Percentiles rank a stretch among this genome's conserved stretches.
Conservation (phyloP, 768 basidiomycete genomes). For the Amanita pallidorosea region DNA sequence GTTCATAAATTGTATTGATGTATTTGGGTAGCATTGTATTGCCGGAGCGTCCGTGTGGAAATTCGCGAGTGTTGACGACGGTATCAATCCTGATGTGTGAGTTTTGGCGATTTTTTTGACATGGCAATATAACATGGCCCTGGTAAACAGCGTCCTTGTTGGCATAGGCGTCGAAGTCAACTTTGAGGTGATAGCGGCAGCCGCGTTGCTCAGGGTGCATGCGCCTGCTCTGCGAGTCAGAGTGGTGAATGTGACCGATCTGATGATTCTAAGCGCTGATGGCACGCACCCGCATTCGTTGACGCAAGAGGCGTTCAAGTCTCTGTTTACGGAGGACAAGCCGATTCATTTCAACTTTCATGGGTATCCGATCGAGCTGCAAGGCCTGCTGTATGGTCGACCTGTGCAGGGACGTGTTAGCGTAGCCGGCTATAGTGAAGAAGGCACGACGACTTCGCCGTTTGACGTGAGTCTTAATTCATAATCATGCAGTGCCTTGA, state of each 20-base stretch:
- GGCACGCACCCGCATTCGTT: constrained; percentile 74
- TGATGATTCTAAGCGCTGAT: constrained; percentile 68
- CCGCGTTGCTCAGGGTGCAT: constrained; percentile 61
- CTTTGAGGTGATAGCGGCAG: constrained; percentile 82
- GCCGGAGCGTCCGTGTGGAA: constrained; percentile 86
- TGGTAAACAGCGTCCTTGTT: constrained; percentile 58
- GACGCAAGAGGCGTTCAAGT: constrained; percentile 45
- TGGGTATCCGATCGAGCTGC: constrained; percentile 65
- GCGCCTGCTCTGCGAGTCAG: constrained; percentile 69
- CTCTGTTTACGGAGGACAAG: constrained; percentile 62
- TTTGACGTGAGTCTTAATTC: constrained; percentile 42
- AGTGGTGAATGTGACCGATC: constrained; percentile 83
- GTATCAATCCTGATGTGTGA: constrained; percentile 62
- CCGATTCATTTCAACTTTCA: constrained; percentile 79
- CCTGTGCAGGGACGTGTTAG: constrained; percentile 36
- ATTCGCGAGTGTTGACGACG: constrained; percentile 66
- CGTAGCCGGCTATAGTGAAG: constrained; percentile 53
- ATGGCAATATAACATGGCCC: neutral
- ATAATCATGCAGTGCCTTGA: neutral
- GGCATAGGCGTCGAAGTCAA: constrained; percentile 85
- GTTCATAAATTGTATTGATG: neutral
- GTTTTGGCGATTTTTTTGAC: constrained; percentile 9
- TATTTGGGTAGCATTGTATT: constrained; percentile 56
- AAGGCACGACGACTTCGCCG: constrained; percentile 77
- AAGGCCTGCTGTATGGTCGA: constrained; percentile 53